Evolutionary conservation across 2,329 filamentous ascomycete species (phyloP), one percentile per base, ranked within the genome.

Genomic region (Purpureocillium lavendulum): DNA sequence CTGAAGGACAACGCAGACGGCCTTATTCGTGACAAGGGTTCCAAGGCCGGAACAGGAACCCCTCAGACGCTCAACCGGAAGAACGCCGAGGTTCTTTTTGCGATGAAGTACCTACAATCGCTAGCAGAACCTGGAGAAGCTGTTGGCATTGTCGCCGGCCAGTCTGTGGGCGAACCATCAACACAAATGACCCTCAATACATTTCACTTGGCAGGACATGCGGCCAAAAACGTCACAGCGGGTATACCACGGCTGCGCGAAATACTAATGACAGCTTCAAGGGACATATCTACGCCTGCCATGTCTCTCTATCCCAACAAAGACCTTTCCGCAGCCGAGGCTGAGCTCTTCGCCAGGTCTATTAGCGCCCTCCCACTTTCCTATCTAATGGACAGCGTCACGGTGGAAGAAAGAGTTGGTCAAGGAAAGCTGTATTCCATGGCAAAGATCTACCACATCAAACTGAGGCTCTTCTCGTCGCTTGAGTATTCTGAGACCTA

Each of bases 101-200:
- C 90, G 45, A 81, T 94, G 57, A 95, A 97, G 60, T 98, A 98
- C 56, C 73, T 97, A 49, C 84, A 83, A 50, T 95, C 89, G 2
- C 74, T 96, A 8, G 84, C 96, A 18, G 90, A 98, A 53, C 87
- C 92, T 24, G 92, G 92, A 34, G 94, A 98, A 66, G 90, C 92
- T 18, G 89, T 98, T 21, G 92, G 92, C 49, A 94, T 98, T 46
- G 87, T 98, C 43, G 94, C 94, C 37, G 89, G 89, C 9, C 92
- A 98, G 64, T 97, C 90, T 28, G 82, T 98, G 32, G 92, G 92
- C 58, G 94, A 98, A 58, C 92, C 94, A 8, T 96, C 89, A 3
- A 98, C 92, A 10, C 92, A 98, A 62, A 98, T 98, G 94, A 98
- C 94, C 7, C 70, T 98, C 40, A 98, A 98, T 66, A 98, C 94